Percentiles rank a stretch among this genome's conserved stretches.
phyloP scores from a whole-genome alignment of 2,329 filamentous ascomycete species.

The Cladophialophora psammophila region DNA sequence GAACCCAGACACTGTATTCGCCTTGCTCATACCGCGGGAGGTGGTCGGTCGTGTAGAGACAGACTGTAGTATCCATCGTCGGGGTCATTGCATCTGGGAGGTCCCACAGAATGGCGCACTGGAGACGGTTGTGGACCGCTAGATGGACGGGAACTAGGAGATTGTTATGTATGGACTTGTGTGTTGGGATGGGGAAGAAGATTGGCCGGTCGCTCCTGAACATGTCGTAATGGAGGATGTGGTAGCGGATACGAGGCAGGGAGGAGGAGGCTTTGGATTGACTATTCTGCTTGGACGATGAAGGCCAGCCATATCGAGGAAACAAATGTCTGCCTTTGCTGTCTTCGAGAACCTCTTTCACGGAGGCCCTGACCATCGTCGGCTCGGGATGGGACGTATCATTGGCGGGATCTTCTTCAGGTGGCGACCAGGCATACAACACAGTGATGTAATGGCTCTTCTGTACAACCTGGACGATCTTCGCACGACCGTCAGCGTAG shows the following conservation, averaged over 20 bases:
- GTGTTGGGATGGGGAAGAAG: conserved; percentile 31
- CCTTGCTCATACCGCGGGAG: conserved; percentile 17
- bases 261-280: background rate
- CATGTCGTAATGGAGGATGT: conserved; percentile 29
- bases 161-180: conserved; percentile 14
- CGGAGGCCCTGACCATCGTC: background rate
- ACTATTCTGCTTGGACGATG: background rate
- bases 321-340: background rate
- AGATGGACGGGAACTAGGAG: conserved; percentile 33
- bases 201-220: conserved; percentile 27
- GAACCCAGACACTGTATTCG: conserved; percentile 24
- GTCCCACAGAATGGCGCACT: conserved; percentile 37
- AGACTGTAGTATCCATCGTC: conserved; percentile 20
- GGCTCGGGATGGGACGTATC: conserved; percentile 13
- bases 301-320: background rate
- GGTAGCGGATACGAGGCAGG: conserved; percentile 10
- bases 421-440: conserved; percentile 27
- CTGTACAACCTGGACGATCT: conserved; percentile 33
- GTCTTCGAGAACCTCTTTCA: background rate
- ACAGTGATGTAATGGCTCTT: conserved; percentile 20
- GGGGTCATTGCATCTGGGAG: conserved; percentile 18
- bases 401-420: conserved; percentile 12
- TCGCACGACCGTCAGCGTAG: conserved; percentile 27
- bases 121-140: conserved; percentile 25
- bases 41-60: conserved; percentile 30